A percentile compares a stretch with the other conserved stretches of the same genome.
These are phyloP conservation scores for Yamadazyma siamensis DNA, from an alignment of 1,139 yeast species.

Conservation along the genomic window DNA sequence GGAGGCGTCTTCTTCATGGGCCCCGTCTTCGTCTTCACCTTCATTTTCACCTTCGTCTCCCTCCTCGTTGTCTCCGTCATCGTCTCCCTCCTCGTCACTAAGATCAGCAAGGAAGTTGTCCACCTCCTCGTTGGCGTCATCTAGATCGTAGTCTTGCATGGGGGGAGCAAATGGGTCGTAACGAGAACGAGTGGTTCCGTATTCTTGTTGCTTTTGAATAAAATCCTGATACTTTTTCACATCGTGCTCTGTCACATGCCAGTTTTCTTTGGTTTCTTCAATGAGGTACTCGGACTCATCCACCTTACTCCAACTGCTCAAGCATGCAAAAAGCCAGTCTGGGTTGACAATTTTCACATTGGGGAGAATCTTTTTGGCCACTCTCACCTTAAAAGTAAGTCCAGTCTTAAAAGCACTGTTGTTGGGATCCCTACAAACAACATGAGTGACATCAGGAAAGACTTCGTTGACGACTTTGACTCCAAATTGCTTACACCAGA, in stretches of 20 bases:
- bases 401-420: constrained; percentile 37
- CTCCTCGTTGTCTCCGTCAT: constrained; percentile 28
- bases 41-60: no score
- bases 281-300: constrained; percentile 62
- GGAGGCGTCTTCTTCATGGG: constrained; percentile 23
- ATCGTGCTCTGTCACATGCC: constrained; percentile 42
- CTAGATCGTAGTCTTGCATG: constrained; percentile 45
- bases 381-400: constrained; percentile 68
- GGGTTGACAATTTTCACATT: constrained; percentile 81
- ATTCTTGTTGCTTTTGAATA: constrained; percentile 19
- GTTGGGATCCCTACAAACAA: constrained; percentile 72
- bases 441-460: constrained; percentile 77
- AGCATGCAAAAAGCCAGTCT: constrained; percentile 87
- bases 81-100: constrained; percentile 48
- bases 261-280: constrained; percentile 36
- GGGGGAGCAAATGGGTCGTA: constrained; percentile 28
- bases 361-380: constrained; percentile 62
- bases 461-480: constrained; percentile 79
- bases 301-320: constrained; percentile 72
- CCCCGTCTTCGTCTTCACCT: no score
- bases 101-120: constrained; percentile 58
- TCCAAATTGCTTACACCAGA: constrained; percentile 92
- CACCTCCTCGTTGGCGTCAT: constrained; percentile 56
- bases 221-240: constrained; percentile 40
- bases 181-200: constrained; percentile 18